Evolutionary conservation across 257 asterid species (phyloP).

Genomic region (Solanum etuberosum): DNA sequence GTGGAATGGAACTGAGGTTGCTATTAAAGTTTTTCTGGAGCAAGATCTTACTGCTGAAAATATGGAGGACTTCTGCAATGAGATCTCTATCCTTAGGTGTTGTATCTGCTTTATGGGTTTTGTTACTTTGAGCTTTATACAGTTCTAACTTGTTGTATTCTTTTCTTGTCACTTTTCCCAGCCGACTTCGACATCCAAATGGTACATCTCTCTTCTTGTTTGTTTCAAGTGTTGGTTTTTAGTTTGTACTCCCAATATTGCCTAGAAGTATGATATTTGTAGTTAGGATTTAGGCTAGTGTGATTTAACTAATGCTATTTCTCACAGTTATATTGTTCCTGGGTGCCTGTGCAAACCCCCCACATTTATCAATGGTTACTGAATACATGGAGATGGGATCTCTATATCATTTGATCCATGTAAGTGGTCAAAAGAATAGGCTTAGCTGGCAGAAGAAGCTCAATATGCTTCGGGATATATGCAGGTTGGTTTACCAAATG

Average conservation of each 20-base stretch:
- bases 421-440: constrained; percentile 86
- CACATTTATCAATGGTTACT: constrained; percentile 81
- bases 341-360: constrained; percentile 95
- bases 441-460: constrained; percentile 82
- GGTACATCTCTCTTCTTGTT: constrained; percentile 45
- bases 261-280: neutral
- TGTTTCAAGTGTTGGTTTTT: neutral
- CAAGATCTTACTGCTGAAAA: constrained; percentile 98
- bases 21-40: constrained; percentile 91
- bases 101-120: neutral
- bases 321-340: constrained; percentile 83
- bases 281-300: neutral
- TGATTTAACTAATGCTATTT: neutral
- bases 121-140: constrained; percentile 5
- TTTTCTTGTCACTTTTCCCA: constrained; percentile 25
- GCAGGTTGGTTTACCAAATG: constrained; percentile 54
- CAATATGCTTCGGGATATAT: constrained; percentile 92
- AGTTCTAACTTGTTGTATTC: constrained; percentile 19
- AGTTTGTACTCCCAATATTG: neutral
- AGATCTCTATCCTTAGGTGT: constrained; percentile 88
- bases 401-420: constrained; percentile 70
- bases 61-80: constrained; percentile 98
- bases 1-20: constrained; percentile 99
- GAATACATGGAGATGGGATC: constrained; percentile 99
- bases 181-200: constrained; percentile 98